These are phyloP conservation scores for Microglena sp. DNA, from an alignment of 139 green algal genomes.

Conservation along the genomic window DNA sequence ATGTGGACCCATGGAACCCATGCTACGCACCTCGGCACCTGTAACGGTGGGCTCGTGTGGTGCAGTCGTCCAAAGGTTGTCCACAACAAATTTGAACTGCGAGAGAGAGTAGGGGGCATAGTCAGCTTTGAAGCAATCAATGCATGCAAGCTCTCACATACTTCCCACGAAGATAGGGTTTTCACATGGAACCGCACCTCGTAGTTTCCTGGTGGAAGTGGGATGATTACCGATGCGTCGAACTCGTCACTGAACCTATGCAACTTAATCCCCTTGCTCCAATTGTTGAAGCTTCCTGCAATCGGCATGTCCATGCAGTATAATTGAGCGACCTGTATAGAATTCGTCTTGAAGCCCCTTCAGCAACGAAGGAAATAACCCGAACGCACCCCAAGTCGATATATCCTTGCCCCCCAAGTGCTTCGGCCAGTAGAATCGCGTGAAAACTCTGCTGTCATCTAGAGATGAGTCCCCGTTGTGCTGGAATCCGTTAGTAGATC, in stretches of 20 bases:
- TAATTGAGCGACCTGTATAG: background rate
- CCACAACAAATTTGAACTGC: slow-evolving; percentile 27
- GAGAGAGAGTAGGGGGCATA: too few species aligned
- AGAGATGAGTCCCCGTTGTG: too few species aligned
- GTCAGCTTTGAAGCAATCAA: too few species aligned
- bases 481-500: too few species aligned
- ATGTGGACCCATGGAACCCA: background rate
- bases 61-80: slow-evolving; percentile 19
- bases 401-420: slow-evolving; percentile 17
- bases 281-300: slow-evolving; percentile 21
- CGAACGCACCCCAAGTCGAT: slow-evolving; percentile 18
- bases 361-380: background rate
- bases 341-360: background rate
- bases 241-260: background rate
- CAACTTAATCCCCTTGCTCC: slow-evolving; percentile 9
- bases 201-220: slow-evolving; percentile 15
- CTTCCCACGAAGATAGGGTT: too few species aligned
- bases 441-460: too few species aligned
- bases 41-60: slow-evolving; percentile 20
- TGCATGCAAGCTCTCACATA: too few species aligned
- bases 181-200: slow-evolving; percentile 7
- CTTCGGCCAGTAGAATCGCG: slow-evolving; percentile 15
- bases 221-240: slow-evolving; percentile 14
- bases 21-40: slow-evolving; percentile 10
- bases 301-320: background rate